Evolutionary conservation across 2,329 filamentous ascomycete species (phyloP).

Genomic region (Monosporascus sp.): DNA sequence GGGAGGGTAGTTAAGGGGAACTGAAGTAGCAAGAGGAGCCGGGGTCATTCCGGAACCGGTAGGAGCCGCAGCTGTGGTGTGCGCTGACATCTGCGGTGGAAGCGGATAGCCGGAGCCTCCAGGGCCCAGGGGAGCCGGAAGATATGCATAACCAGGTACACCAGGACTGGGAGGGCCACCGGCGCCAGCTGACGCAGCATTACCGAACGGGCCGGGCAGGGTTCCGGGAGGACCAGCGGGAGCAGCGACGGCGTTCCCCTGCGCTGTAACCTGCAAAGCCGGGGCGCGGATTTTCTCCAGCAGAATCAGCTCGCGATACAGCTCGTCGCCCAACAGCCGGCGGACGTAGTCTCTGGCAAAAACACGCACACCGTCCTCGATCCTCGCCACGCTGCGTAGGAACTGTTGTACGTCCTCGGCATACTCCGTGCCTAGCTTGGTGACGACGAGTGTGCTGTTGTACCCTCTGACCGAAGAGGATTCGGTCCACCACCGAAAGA

Average conservation of each 20-base stretch:
- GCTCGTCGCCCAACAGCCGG: conserved; percentile 6
- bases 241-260: neutral
- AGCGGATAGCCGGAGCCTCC: no score
- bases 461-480: neutral
- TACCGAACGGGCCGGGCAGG: neutral
- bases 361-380: neutral
- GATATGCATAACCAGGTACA: no score
- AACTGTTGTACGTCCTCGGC: conserved; percentile 2
- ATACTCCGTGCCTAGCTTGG: conserved; percentile 5
- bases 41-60: neutral
- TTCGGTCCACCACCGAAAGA: neutral
- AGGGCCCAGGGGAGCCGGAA: no score
- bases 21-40: neutral
- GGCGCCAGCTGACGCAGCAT: neutral
- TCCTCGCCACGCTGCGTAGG: neutral
- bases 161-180: no score
- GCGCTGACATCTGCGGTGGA: no score
- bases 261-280: neutral
- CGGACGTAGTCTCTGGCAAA: conserved; percentile 6
- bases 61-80: neutral
- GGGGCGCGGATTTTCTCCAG: neutral
- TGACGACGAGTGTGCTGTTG: conserved; percentile 1
- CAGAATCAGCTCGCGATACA: conserved; percentile 8
- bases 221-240: neutral
- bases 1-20: neutral